Conservation (phyloP, 176 grass and related monocot genomes). For the Paspalum notatum region DNA sequence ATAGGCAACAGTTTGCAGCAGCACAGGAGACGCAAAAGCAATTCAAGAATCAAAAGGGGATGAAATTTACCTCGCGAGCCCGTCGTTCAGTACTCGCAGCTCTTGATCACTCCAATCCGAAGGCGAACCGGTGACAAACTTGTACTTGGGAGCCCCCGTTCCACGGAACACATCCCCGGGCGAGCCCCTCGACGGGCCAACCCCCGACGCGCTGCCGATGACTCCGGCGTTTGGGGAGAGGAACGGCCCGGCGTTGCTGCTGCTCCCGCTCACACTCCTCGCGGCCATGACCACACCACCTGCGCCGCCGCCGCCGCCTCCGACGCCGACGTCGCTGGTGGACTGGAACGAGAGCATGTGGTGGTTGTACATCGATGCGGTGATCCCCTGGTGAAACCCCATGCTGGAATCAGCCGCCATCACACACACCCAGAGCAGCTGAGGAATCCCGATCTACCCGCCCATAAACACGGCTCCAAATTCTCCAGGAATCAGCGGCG, state of each 20-base stretch:
- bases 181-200: conserved; percentile 58
- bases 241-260: conserved; percentile 49
- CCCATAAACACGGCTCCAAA: conserved; percentile 27
- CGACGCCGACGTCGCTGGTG: conserved; percentile 32
- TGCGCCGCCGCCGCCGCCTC: conserved; percentile 25
- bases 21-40: not conserved
- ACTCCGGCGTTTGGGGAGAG: conserved; percentile 45
- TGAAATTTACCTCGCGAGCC: conserved; percentile 59
- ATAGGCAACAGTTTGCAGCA: conserved; percentile 11
- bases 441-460: conserved; percentile 39
- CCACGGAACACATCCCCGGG: conserved; percentile 51
- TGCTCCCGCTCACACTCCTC: conserved; percentile 41
- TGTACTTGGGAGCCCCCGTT: conserved; percentile 52
- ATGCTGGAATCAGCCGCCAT: conserved; percentile 90
- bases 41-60: not conserved
- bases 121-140: conserved; percentile 59
- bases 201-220: conserved; percentile 41
- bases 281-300: conserved; percentile 48
- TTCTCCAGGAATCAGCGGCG: not conserved
- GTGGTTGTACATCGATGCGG: conserved; percentile 66
- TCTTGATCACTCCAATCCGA: conserved; percentile 73
- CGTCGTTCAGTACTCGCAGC: conserved; percentile 69
- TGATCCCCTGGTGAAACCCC: conserved; percentile 78
- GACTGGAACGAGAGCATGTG: conserved; percentile 92
- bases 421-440: conserved; percentile 9